Conservation (phyloP, 208 protist genomes). For the Leishmania guyanensis region DNA sequence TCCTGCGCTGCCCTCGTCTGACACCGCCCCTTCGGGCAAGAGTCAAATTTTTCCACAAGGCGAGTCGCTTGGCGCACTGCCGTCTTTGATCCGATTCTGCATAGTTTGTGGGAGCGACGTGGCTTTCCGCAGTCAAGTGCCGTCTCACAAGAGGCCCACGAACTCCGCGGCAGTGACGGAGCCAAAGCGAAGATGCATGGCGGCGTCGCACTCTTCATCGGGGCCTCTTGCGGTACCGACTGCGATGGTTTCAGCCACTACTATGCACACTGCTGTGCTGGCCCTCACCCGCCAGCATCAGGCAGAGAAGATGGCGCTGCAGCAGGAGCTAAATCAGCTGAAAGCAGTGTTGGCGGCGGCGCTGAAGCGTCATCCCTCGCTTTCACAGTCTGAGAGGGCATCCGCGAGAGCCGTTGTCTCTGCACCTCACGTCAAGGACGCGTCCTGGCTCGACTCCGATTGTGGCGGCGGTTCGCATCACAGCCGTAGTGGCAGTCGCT, state of each 20-base stretch:
- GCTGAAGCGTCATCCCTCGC: not conserved
- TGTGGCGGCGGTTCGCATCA: not conserved
- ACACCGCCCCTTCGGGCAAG: not conserved
- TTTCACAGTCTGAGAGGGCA: not conserved
- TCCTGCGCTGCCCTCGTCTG: not conserved
- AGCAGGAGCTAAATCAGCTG: slow-evolving; percentile 11
- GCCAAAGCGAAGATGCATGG: too few relatives aligned
- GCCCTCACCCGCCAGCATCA: not conserved
- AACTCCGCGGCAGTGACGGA: not conserved
- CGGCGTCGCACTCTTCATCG: not conserved
- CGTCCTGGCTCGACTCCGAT: not conserved
- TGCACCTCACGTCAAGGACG: not conserved
- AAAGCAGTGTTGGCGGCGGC: not conserved
- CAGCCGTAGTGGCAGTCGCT: not conserved
- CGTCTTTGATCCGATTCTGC: slow-evolving; percentile 3
- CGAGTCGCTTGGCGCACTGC: not conserved
- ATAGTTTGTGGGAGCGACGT: slow-evolving; percentile 1
- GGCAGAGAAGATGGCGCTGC: not conserved
- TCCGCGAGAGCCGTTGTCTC: not conserved
- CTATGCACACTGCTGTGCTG: not conserved
- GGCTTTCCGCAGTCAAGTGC: not conserved
- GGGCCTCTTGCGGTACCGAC: not conserved
- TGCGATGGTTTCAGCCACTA: slow-evolving; percentile 12
- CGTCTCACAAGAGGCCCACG: not conserved
- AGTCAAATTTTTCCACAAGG: not conserved